A percentile compares a stretch with the other conserved stretches of the same genome.
Evolutionary conservation across 805 yeast genomes (phyloP).

Genomic region (Sugiyamaella boreocaroliniensis): DNA sequence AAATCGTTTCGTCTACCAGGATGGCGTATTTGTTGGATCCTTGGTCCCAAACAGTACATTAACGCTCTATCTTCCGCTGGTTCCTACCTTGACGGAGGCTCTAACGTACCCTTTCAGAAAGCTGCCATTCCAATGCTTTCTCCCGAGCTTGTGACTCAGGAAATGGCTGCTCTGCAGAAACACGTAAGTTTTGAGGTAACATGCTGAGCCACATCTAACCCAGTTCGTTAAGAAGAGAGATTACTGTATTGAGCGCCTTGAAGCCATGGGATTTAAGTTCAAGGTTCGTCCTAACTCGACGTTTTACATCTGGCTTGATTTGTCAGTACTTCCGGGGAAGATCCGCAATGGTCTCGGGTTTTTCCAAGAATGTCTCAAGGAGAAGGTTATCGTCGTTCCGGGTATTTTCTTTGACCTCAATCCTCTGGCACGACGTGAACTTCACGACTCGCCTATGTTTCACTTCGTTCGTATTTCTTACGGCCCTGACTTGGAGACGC

Average conservation of each 20-base stretch:
- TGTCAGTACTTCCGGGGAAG: slow-evolving; percentile 49
- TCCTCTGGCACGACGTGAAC: slow-evolving; percentile 42
- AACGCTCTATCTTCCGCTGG: slow-evolving; percentile 52
- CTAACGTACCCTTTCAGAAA: slow-evolving; percentile 55
- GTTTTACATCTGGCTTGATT: slow-evolving; percentile 53
- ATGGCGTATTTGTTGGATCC: slow-evolving; percentile 58
- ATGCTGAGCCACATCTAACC: not conserved
- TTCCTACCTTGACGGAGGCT: slow-evolving; percentile 54
- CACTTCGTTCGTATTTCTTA: slow-evolving; percentile 52
- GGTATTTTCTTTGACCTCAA: slow-evolving; percentile 57
- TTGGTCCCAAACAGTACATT: slow-evolving; percentile 57
- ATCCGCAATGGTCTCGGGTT: slow-evolving; percentile 52
- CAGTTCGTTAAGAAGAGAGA: slow-evolving; percentile 49
- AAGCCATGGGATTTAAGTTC: slow-evolving; percentile 49
- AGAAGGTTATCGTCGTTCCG: slow-evolving; percentile 53
- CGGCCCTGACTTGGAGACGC: slow-evolving; percentile 49
- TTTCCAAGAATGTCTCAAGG: slow-evolving; percentile 57
- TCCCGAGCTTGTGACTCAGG: slow-evolving; percentile 44
- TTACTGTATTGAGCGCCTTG: slow-evolving; percentile 43
- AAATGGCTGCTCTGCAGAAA: slow-evolving; percentile 51
- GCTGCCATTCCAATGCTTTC: slow-evolving; percentile 51
- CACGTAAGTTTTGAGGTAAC: slow-evolving; percentile 27
- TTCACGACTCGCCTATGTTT: slow-evolving; percentile 54
- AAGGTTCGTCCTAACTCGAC: slow-evolving; percentile 50
- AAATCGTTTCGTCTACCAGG: slow-evolving; percentile 59